Conservation (phyloP, 257 asterid genomes). For the Nicotiana benthamiana region DNA sequence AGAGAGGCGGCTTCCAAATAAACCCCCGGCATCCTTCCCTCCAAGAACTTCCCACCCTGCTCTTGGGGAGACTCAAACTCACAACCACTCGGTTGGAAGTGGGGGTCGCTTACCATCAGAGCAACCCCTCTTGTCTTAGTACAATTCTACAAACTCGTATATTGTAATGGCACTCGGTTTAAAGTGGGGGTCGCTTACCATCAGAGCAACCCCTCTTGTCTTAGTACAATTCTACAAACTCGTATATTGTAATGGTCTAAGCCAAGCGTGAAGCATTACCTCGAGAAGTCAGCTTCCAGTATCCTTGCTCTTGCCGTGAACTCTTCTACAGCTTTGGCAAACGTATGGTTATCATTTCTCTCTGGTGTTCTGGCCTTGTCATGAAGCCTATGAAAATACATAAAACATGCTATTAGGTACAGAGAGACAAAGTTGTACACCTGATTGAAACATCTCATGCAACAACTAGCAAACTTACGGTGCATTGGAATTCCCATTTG, state of each 20-base stretch:
- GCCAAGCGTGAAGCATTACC: slow-evolving; percentile 28
- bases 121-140: too few species aligned
- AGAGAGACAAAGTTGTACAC: neutral
- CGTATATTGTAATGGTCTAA: neutral
- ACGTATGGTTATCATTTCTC: slow-evolving; percentile 21
- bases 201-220: too few species aligned
- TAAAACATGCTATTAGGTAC: neutral
- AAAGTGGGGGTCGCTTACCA: too few species aligned
- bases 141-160: too few species aligned
- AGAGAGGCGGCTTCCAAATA: too few species aligned
- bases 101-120: too few species aligned
- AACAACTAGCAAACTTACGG: neutral
- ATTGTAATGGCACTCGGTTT: too few species aligned
- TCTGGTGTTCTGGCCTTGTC: slow-evolving; percentile 29
- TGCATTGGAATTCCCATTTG: neutral
- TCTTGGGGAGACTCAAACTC: too few species aligned
- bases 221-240: neutral
- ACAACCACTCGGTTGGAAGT: too few species aligned
- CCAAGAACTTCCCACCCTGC: too few species aligned
- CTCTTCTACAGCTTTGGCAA: slow-evolving; percentile 35
- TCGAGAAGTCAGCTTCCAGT: slow-evolving; percentile 43
- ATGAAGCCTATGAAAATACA: slow-evolving; percentile 25
- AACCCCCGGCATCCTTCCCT: too few species aligned
- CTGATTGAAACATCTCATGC: neutral
- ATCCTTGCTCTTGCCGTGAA: slow-evolving; percentile 34